Conservation (phyloP, 805 yeast species). For the Starmerella floricola region DNA sequence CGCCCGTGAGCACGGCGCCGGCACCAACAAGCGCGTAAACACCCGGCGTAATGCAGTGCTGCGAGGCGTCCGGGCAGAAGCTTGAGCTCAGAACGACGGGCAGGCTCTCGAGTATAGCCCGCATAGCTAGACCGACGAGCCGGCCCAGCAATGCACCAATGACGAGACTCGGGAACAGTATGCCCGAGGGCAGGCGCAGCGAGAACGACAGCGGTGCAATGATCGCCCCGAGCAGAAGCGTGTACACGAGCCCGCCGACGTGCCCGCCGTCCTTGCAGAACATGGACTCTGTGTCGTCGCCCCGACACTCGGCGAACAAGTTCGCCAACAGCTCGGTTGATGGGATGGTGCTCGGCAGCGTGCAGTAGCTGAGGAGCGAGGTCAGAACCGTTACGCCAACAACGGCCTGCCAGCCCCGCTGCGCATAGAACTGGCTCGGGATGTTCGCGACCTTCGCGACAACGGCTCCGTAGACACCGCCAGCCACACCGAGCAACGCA, state of each 20-base stretch:
- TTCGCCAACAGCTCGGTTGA: conserved; percentile 38
- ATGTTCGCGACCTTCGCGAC: conserved; percentile 23
- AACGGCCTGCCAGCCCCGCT: conserved; percentile 33
- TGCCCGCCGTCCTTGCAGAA: conserved; percentile 12
- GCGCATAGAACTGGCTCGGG: conserved; percentile 8
- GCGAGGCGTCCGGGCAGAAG: conserved; percentile 33
- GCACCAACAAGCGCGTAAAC: conserved; percentile 85
- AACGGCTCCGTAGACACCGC: conserved; percentile 53
- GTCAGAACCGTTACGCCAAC: conserved; percentile 39
- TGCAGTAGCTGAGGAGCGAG: conserved; percentile 40
- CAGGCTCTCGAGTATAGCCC: conserved; percentile 46
- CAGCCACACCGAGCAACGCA: conserved; percentile 52
- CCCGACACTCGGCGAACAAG: conserved; percentile 55
- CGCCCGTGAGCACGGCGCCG: conserved; percentile 68
- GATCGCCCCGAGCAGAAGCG: conserved; percentile 41
- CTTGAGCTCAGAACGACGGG: conserved; percentile 19
- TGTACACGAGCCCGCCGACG: conserved; percentile 29
- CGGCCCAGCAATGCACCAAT: conserved; percentile 93
- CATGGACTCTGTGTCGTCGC: conserved; percentile 3
- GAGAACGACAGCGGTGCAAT: conserved; percentile 63
- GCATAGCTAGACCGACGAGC: conserved; percentile 64
- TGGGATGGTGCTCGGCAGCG: conserved; percentile 25
- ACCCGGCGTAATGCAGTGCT: conserved; percentile 62
- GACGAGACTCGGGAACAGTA: conserved; percentile 93
- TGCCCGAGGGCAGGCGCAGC: conserved; percentile 79